These are phyloP conservation scores for Detonula confervacea DNA, from an alignment of 352 stramenopile species.

Conservation along the genomic window DNA sequence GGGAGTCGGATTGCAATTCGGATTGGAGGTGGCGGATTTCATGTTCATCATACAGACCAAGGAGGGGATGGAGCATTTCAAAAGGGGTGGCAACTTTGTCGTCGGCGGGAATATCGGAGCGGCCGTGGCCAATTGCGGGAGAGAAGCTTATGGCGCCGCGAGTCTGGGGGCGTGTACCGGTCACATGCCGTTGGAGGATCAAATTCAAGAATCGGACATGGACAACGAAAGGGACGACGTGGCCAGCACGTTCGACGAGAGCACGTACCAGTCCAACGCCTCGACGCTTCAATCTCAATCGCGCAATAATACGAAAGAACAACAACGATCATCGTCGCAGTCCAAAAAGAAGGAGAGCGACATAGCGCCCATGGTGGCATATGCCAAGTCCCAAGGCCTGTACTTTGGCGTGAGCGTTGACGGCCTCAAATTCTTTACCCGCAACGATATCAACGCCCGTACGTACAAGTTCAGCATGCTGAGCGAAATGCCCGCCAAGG, in stretches of 20 bases:
- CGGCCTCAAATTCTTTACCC: conserved; percentile 90
- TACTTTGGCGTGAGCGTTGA: conserved; percentile 93
- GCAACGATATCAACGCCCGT: conserved; percentile 92
- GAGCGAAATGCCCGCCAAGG: conserved; percentile 62
- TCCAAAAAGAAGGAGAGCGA: conserved; percentile 49
- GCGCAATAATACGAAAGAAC: conserved; percentile 9
- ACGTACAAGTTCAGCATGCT: conserved; percentile 88
- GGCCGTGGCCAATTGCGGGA: conserved; percentile 65
- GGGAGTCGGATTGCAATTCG: conserved; percentile 86
- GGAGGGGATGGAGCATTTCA: conserved; percentile 89
- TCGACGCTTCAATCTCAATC: conserved; percentile 7
- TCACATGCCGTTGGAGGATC: conserved; percentile 36
- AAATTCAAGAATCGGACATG: conserved; percentile 39
- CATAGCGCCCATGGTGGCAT: conserved; percentile 92
- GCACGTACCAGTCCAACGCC: conserved; percentile 36
- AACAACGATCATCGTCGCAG: too few relatives aligned
- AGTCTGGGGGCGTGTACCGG: conserved; percentile 63
- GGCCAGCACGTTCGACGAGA: conserved; percentile 54
- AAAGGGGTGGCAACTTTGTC: conserved; percentile 69
- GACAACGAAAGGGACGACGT: conserved; percentile 60
- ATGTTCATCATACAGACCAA: conserved; percentile 94
- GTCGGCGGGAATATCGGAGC: conserved; percentile 78
- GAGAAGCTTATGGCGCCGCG: conserved; percentile 79
- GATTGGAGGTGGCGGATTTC: conserved; percentile 92
- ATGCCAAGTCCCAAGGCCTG: conserved; percentile 92